Base-by-base conservation (phyloP, 2,329 filamentous ascomycete species). In the Sporothrix phasma region DNA sequence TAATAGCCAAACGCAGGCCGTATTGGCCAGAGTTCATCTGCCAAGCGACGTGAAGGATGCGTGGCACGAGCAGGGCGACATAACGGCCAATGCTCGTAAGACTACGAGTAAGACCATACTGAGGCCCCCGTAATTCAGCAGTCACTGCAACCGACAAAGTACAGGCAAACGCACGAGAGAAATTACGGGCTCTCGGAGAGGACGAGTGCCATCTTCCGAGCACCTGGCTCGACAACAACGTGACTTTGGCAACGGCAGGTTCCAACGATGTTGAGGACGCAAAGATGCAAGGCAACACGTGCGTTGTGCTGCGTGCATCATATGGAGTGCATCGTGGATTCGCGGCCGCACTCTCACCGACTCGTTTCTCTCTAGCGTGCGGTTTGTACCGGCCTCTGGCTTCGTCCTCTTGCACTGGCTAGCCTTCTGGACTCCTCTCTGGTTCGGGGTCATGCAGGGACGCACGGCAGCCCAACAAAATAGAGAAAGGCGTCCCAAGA, bases 331-430 rank as follows among this genome's bases (percentile, higher is more conserved):
- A n/a, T n/a, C 8, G 5, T 34, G 26, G 31, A 56, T 56, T 17
- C 19, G n/a, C 51, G 17, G 26, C 2, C 53, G 53, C 39, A 39
- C 7, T 31, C 47, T 62, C 60, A 31, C 47, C 37, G 53, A 54
- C 47, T 62, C 47, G 34, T 45, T 54, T 45, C 37, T 53, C 47
- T 54, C 60, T 62, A 62, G 60, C 47, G 60, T 15, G 22, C 34
- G 10, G 15, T 15, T 37, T 10, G n/a, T 37, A 15, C 5, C 34
- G 46, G 31, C 22, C 29, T 29, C 58, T 26, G 41, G 26, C 45
- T 45, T 51, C 45, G 43, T 31, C 19, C 8, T 15, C 5, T 11
- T n/a, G n/a, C n/a, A n/a, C n/a, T n/a, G n/a, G n/a, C n/a, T n/a
- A n/a, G n/a, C n/a, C n/a, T n/a, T n/a, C n/a, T n/a, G n/a, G n/a